Percentiles rank a stretch among this genome's conserved stretches.
These are phyloP conservation scores for Trichoderma sp. DNA, from an alignment of 2,329 filamentous ascomycete species.

Conservation along the genomic window DNA sequence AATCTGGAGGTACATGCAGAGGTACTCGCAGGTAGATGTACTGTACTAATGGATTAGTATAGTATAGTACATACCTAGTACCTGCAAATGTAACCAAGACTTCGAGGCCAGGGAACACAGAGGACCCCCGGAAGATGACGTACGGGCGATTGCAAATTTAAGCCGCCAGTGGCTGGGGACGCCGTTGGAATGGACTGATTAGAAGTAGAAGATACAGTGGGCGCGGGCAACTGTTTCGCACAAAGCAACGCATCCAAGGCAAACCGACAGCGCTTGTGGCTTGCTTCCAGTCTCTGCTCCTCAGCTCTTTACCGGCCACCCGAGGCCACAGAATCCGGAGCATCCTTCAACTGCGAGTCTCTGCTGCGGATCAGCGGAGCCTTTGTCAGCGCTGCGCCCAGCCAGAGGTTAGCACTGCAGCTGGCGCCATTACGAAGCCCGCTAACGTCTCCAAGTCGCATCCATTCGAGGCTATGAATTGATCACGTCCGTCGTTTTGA, in stretches of 20 bases:
- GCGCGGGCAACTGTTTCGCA: too few species aligned
- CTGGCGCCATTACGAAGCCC: slow-evolving; percentile 12
- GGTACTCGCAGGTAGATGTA: background rate
- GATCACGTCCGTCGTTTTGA: background rate
- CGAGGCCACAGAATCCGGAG: background rate
- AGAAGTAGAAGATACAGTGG: too few species aligned
- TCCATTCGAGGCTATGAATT: background rate
- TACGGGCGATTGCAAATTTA: background rate
- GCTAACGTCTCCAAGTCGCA: background rate
- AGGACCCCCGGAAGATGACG: slow-evolving; percentile 1
- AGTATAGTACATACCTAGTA: too few species aligned
- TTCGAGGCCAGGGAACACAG: background rate
- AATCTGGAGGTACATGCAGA: background rate
- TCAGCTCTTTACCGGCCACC: background rate
- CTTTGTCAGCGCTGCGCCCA: slow-evolving; percentile 18
- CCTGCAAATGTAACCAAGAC: background rate
- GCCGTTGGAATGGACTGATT: background rate
- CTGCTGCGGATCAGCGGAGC: slow-evolving; percentile 15
- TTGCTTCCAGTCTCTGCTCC: background rate
- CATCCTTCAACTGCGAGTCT: background rate
- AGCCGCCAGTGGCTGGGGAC: background rate
- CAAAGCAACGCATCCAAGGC: background rate
- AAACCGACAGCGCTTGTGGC: background rate
- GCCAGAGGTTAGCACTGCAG: background rate
- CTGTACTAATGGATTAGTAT: too few species aligned